Evolutionary conservation across 1,139 yeast species (phyloP).

Genomic region (Yamadazyma sp.): DNA sequence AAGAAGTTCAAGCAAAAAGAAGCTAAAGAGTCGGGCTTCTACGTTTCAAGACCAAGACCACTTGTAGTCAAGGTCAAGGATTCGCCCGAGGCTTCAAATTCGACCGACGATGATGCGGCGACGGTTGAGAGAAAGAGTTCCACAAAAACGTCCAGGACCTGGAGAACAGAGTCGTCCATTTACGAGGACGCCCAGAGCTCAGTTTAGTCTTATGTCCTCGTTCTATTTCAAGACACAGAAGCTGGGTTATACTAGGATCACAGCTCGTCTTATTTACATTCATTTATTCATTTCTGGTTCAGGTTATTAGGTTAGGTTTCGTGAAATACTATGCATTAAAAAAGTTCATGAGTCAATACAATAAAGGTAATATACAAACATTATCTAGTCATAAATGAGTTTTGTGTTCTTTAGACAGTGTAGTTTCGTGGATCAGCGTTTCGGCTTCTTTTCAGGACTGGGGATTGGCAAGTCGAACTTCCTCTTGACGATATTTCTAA

Average conservation of each 20-base stretch:
- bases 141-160: slow-evolving; percentile 5
- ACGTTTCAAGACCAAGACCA: slow-evolving; percentile 45
- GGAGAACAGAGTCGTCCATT: neutral
- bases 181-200: slow-evolving; percentile 4
- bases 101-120: neutral
- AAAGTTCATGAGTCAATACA: slow-evolving; percentile 2
- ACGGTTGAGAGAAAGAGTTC: slow-evolving; percentile 7
- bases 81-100: neutral
- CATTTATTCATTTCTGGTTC: slow-evolving; percentile 1
- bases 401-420: no score
- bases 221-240: no score
- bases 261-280: no score
- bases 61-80: slow-evolving; percentile 25
- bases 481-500: slow-evolving; percentile 57
- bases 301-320: neutral
- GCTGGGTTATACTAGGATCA: no score
- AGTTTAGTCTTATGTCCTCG: no score
- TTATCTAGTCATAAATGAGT: no score
- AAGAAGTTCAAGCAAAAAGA: neutral
- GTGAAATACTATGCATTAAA: neutral
- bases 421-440: no score
- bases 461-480: slow-evolving; percentile 29
- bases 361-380: slow-evolving; percentile 1
- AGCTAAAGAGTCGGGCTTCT: slow-evolving; percentile 25
- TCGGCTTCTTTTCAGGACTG: slow-evolving; percentile 1